Percentiles rank a stretch among this genome's conserved stretches.
Conservation (phyloP, 345 rosid species). For the Aurinia saxatilis region DNA sequence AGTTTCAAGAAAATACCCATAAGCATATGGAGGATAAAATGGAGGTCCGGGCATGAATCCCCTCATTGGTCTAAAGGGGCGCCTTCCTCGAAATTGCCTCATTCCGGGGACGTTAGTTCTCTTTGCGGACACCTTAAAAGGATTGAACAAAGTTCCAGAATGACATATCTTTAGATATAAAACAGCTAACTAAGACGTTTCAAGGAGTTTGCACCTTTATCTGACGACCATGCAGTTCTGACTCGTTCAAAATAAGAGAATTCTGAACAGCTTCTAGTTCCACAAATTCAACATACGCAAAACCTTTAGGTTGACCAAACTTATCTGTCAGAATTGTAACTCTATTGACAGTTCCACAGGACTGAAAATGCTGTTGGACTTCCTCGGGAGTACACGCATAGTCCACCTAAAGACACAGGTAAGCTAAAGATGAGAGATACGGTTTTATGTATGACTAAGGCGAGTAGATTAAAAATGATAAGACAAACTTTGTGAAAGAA, state of each 20-base stretch:
- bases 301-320: constrained; percentile 99
- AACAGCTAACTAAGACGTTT: background rate
- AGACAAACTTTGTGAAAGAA: background rate
- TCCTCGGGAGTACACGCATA: constrained; percentile 98
- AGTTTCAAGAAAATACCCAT: constrained; percentile 51
- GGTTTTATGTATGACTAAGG: too few relatives aligned
- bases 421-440: background rate
- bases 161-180: background rate
- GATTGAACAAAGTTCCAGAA: background rate
- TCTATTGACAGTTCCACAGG: constrained; percentile 95
- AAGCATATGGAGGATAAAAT: constrained; percentile 58
- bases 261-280: constrained; percentile 93
- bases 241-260: constrained; percentile 86
- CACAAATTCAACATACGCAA: constrained; percentile 96
- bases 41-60: constrained; percentile 69
- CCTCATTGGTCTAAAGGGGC: constrained; percentile 74
- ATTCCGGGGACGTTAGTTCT: constrained; percentile 94
- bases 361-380: constrained; percentile 97
- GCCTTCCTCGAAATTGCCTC: constrained; percentile 93
- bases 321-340: constrained; percentile 98
- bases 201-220: constrained; percentile 51
- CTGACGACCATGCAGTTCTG: constrained; percentile 96
- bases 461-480: too few relatives aligned
- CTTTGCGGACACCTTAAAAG: constrained; percentile 82
- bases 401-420: constrained; percentile 53